Conservation (phyloP, 2,329 filamentous ascomycete species). For the Epichloe bromicola region DNA sequence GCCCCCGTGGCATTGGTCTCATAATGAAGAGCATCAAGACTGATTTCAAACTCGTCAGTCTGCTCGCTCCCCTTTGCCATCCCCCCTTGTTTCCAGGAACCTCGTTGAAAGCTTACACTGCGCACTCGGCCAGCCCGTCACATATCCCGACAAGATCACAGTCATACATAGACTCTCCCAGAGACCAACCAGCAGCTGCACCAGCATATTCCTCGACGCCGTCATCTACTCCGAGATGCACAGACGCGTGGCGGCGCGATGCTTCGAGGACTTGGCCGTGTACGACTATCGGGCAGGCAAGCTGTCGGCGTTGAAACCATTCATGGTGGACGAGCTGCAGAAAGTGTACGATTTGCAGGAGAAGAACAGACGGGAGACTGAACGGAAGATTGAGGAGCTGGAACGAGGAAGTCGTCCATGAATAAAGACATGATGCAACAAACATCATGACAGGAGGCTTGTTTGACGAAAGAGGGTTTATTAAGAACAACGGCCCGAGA, state of each 20-base stretch:
- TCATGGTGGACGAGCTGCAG: constrained; percentile 26
- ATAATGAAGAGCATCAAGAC: constrained; percentile 70
- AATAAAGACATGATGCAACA: too few species aligned
- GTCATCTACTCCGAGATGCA: constrained; percentile 64
- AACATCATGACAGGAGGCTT: too few species aligned
- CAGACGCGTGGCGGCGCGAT: constrained; percentile 58
- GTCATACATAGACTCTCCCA: constrained; percentile 66
- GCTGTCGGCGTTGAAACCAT: constrained; percentile 26
- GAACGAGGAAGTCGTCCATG: not conserved
- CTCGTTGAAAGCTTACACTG: too few species aligned
- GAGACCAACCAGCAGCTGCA: constrained; percentile 28
- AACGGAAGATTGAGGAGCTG: constrained; percentile 9
- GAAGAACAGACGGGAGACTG: constrained; percentile 7
- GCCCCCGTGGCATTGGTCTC: constrained; percentile 52
- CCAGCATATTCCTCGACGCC: constrained; percentile 45
- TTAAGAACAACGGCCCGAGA: too few species aligned
- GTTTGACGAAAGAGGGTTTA: too few species aligned
- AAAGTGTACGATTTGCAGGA: constrained; percentile 24
- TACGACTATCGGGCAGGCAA: constrained; percentile 20
- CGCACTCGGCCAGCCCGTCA: constrained; percentile 50
- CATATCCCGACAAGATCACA: constrained; percentile 67
- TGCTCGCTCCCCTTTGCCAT: not conserved
- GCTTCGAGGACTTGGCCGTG: constrained; percentile 40
- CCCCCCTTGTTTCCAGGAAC: too few species aligned
- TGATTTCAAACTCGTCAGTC: constrained; percentile 75